Base-by-base conservation (phyloP, 1,284 basidiomycete genomes). In the Fomitopsis pinicola region DNA sequence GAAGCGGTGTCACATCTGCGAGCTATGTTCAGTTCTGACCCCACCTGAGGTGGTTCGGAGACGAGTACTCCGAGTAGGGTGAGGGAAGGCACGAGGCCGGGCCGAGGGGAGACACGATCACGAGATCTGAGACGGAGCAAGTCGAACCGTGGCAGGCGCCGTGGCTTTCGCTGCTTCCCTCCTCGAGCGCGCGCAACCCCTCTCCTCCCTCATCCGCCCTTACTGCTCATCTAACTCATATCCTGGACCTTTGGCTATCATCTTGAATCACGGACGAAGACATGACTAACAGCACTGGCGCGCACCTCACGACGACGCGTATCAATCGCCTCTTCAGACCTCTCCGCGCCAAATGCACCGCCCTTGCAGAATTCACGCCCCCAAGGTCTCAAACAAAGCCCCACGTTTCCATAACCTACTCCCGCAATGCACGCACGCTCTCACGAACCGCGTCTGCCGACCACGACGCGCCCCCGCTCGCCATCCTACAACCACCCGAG, bases 261-360 rank as follows among this genome's bases (percentile, higher is more conserved):
- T 45, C 44, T 45, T 40, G 46, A 9, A 50, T 33, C 48, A 15
- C 14, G 22, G 7, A 28, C 7, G 26, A 33, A 30, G 15, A 35
- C 28, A 62, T 62, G 61, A 42, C 61, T 36, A 22, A 17, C 14
- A 40, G 38, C 36, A 35, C 54, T 19, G 52, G 52, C 44, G 35
- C 46, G 42, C 62, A 72, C 22, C 72, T 81, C 48, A 76, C 79
- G 0, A 74, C 75, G 8, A 75, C 80, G n/a, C 78, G 79, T 19
- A 77, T 85, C 62, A 79, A 79, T 61, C 80, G 85, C 44, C 73
- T 85, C 4, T 70, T 87, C 26, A 74, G 85, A 58, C 82, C 85
- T 30, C 73, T 87, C 40, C 79, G 82, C 52, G 80, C 75, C 63
- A 83, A 82, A 71, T 86, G 83, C 65, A 70, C 71, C 26, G 70